These are phyloP conservation scores for Myrmaecium sp. DNA, from an alignment of 2,329 filamentous ascomycete genomes.

Conservation along the genomic window DNA sequence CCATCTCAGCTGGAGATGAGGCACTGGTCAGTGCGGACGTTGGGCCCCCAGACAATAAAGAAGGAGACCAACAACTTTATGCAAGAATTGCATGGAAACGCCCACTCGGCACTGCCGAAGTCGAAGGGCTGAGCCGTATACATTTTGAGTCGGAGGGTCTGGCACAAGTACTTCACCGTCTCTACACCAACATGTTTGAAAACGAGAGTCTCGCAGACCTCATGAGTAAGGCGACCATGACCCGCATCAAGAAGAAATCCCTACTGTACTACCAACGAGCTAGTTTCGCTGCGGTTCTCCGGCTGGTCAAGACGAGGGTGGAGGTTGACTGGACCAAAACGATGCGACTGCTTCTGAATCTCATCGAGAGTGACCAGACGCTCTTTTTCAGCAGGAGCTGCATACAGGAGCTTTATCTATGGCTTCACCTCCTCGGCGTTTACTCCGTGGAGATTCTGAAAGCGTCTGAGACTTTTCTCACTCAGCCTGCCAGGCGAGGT, in stretches of 20 bases:
- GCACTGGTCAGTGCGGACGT: no score
- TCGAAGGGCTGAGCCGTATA: no score
- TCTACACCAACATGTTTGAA: conserved; percentile 8
- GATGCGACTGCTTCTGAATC: conserved; percentile 2
- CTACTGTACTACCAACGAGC: conserved; percentile 7
- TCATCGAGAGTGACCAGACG: conserved; percentile 4
- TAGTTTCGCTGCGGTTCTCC: conserved; percentile 6
- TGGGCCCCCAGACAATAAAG: no score
- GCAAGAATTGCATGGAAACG: no score
- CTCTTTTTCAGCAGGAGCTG: conserved; percentile 5
- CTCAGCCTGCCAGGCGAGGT: not conserved
- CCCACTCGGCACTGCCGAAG: no score
- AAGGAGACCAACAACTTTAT: no score
- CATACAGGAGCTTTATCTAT: conserved; percentile 6
- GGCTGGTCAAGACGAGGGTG: conserved; percentile 1
- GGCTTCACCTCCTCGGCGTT: conserved; percentile 6
- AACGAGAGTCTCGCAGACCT: conserved; percentile 4
- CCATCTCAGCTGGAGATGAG: conserved; percentile 11
- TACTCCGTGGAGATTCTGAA: conserved; percentile 2
- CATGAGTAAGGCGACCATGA: not conserved
- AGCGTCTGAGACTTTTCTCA: not conserved
- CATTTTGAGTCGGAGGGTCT: no score
- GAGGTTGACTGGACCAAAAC: conserved; percentile 4
- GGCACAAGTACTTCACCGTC: conserved; percentile 4
- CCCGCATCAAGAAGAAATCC: conserved; percentile 8